These are phyloP conservation scores for Clavaria fumosa DNA, from an alignment of 768 basidiomycete genomes.

Conservation along the genomic window DNA sequence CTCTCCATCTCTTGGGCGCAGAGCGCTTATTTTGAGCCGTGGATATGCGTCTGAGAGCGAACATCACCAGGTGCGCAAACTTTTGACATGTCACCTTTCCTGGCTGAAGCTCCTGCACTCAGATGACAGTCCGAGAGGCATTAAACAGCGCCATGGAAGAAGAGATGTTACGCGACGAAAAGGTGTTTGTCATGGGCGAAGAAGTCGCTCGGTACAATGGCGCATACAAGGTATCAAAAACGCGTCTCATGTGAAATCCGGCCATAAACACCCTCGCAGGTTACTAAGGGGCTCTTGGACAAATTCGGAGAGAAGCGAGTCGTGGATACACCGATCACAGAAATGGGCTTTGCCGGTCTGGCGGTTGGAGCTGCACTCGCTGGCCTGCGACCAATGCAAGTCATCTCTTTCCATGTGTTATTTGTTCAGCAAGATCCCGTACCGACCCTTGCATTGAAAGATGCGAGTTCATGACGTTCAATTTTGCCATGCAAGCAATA, in stretches of 20 bases:
- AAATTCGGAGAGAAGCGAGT: conserved; percentile 99
- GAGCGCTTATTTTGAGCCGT: conserved; percentile 30
- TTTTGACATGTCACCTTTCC: neutral
- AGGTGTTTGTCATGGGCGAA: conserved; percentile 90
- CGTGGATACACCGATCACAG: conserved; percentile 92
- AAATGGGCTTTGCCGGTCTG: conserved; percentile 97
- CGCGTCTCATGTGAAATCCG: neutral
- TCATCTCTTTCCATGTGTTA: conserved; percentile 3
- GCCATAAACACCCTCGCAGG: conserved; percentile 29
- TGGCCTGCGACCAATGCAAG: conserved; percentile 85
- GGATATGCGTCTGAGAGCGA: conserved; percentile 49
- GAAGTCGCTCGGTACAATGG: conserved; percentile 98
- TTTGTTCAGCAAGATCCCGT: conserved; percentile 9
- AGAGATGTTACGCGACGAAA: conserved; percentile 94
- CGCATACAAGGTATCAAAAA: conserved; percentile 69
- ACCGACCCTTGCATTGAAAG: conserved; percentile 22
- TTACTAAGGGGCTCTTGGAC: conserved; percentile 97
- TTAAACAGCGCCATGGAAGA: conserved; percentile 98
- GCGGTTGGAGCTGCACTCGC: conserved; percentile 90
- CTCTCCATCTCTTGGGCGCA: conserved; percentile 26
- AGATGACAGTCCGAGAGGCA: conserved; percentile 99
- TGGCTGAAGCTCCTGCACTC: conserved; percentile 1
- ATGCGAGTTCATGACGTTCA: conserved; percentile 99
- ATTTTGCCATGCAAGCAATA: conserved; percentile 99
- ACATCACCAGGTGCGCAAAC: conserved; percentile 22